Evolutionary conservation across 495 filamentous ascomycete genomes (phyloP), one percentile per base, ranked within the genome.

Genomic region (Chaetomium cochliodes): DNA sequence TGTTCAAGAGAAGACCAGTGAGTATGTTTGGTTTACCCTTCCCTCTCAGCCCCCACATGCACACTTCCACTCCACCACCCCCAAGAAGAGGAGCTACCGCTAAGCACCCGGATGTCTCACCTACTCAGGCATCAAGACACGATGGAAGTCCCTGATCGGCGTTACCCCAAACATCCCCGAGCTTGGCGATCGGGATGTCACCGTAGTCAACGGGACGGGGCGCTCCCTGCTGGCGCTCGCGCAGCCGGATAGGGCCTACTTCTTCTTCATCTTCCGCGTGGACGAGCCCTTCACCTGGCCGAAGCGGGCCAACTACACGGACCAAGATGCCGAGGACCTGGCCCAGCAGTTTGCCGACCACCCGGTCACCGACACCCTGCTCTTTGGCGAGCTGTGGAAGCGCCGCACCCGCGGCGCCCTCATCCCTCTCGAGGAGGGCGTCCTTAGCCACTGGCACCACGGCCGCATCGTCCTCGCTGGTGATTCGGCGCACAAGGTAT

Each of bases 351-450:
- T 75, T 9, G 37, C 57, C 12, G 50, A 75, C 55, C 71, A 73
- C 49, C 50, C 70, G 5, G 25, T 78, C 2, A 60, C 61, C 37
- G 70, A 67, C 11, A 20, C 60, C 2, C 12, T 75, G 3, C 69
- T 66, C 2, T 76, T 80, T 37, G 68, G 67, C 9, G 73, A 79
- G 20, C 16, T 78, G 9, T 78, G 76, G 67, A 57, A 62, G 15
- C 63, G 65, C 6, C 63, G 37, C 4, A 37, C 9, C 33, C 47
- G 59, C 1, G 59, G 50, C 0, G 41, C 50, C 1, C 30, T 77
- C 51, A 58, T 74, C 8, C 47, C 65, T 15, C 30, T 78, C 0
- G 74, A 78, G 62, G 76, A 81, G 58, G 75, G 70, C n/a, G 49
- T 77, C 1, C 54, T 76, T 4, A 47, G 64, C 18, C 64, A 72